Base-by-base conservation (phyloP, 2,329 filamentous ascomycete species). In the Cyanodermella asteris region DNA sequence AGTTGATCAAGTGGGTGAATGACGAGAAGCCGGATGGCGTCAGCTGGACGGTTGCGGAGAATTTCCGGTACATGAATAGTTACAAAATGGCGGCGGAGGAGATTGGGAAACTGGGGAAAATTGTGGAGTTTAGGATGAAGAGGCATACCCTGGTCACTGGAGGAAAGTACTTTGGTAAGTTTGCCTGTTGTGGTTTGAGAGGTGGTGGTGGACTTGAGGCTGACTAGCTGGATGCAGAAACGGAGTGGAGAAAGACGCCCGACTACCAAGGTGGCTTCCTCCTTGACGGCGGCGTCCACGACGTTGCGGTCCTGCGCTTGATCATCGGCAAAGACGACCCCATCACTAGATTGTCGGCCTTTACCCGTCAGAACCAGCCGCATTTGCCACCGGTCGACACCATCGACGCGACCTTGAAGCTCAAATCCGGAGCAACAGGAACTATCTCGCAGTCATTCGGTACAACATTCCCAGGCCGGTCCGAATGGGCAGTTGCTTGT, bases 191-290 rank as follows among this genome's bases (percentile, higher is more conserved):
- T 13, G 4, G n/a, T n/a, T 16, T 20, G 13, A 15, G n/a, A 16
- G 11, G 19, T 16, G 18, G 6, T n/a, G 16, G 11, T 7, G 6
- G 16, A 16, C 6, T 21, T 13, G 6, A 13, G n/a, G 13, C 24
- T 28, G 13, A 19, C 29, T 25, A 35, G 20, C 34, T 25, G n/a
- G 14, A 17, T 20, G 3, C 14, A 45, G 54, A 58, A 35, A 63
- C 61, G 2, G 41, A 47, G 11, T 68, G 63, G 63, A 56, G 63
- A 19, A 64, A 64, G 39, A 50, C 37, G 10, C 61, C 63, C 0
- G 49, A 50, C 16, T 56, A 66, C 35, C 61, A 67, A 37, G 64
- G 63, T 12, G 64, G 64, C 1, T 67, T 67, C 31, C 34, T 69
- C 22, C 50, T 69, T 2, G 64, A 69, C 29, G 62, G 57, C 3